Base-by-base conservation (phyloP, 768 basidiomycete genomes). In the Lactarius evosmus region DNA sequence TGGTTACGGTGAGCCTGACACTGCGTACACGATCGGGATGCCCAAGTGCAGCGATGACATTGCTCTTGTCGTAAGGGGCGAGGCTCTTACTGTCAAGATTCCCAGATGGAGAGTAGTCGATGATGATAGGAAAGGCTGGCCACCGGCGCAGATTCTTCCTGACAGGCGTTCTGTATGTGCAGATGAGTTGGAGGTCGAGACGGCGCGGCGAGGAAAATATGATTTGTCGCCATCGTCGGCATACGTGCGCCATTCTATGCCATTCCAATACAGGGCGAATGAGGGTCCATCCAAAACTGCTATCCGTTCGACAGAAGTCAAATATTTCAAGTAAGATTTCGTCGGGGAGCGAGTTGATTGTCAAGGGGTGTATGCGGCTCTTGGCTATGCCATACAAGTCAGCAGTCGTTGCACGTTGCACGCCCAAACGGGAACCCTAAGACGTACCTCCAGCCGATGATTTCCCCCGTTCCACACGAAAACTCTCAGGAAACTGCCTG, bases 61-160 rank as follows among this genome's bases (percentile, higher is more conserved):
- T 57, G 40, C 32, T 40, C 40, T 17, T 29, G 32, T 32, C n/a
- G 9, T 16, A 17, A 7, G 25, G 33, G 11, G 5, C 27, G n/a
- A 6, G 8, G 17, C 19, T 25, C 22, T 27, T 32, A 51, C 34
- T 34, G 52, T 53, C 52, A 53, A 29, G 29, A 30, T 19, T 33
- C 52, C 52, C 52, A 32, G 32, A 29, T 4, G 32, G 19, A 30
- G 52, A 53, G 52, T 53, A 53, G n/a, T 53, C 29, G 52, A 53
- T 53, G 30, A 33, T n/a, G 6, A 60, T 54, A 41, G 60, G 60
- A 16, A 60, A 33, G 6, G 36, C 38, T 19, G 51, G 60, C 60
- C 60, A 60, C 52, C 29, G n/a, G 38, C 29, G 29, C 36, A 60
- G 25, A 4, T 30, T 53, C 51, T 30, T 27, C 59, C 27, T 32